These are phyloP conservation scores for Heliosperma pusillum DNA, from an alignment of 148 eudicot genomes.

Conservation along the genomic window DNA sequence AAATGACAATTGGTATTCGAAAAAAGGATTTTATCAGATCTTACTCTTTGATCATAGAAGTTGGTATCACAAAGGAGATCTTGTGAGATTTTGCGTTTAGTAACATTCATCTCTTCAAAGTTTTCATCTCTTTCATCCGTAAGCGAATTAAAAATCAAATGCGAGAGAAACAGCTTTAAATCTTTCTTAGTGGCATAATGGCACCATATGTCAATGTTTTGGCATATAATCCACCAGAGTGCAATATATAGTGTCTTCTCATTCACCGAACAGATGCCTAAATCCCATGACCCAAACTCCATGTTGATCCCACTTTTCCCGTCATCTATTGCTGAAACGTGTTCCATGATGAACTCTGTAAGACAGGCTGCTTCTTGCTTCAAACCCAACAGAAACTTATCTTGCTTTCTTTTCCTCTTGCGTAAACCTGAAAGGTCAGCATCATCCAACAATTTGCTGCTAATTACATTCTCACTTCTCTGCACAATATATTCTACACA, in stretches of 20 bases:
- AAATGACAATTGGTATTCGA: not conserved
- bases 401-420: constrained; percentile 40
- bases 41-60: constrained; percentile 76
- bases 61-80: constrained; percentile 57
- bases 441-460: constrained; percentile 33
- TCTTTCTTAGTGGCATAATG: constrained; percentile 59
- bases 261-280: constrained; percentile 53
- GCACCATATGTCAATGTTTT: constrained; percentile 74
- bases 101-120: constrained; percentile 35
- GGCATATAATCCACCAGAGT: constrained; percentile 77
- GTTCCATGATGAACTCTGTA: constrained; percentile 51
- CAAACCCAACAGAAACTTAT: constrained; percentile 35
- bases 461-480: constrained; percentile 32
- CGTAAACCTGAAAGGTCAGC: constrained; percentile 22
- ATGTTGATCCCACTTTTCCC: constrained; percentile 17
- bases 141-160: constrained; percentile 41
- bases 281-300: constrained; percentile 41
- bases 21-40: constrained; percentile 25
- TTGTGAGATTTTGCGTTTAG: constrained; percentile 45
- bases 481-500: constrained; percentile 51
- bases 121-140: constrained; percentile 30
- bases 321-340: constrained; percentile 34
- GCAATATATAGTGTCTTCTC: constrained; percentile 58
- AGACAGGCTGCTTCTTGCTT: constrained; percentile 67
- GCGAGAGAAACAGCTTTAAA: constrained; percentile 56